Base-by-base conservation (phyloP, 1,284 basidiomycete genomes). In the Thelephora terrestris region DNA sequence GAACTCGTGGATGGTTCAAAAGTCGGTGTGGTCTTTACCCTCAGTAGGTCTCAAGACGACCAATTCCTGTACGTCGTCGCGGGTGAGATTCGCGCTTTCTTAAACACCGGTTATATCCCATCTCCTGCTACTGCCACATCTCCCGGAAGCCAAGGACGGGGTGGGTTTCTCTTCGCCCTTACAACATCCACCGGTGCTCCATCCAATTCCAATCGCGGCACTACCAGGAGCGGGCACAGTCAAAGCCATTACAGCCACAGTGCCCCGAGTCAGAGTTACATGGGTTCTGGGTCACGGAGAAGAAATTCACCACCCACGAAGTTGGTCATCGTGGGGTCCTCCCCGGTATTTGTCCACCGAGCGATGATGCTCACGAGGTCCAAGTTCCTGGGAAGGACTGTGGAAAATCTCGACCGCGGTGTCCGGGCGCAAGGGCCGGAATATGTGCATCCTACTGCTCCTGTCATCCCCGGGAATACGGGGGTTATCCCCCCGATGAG, bases 311-410 rank as follows among this genome's bases (percentile, higher is more conserved):
- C 29, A 10, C 39, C 39, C 6, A 61, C 49, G 47, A 69, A 73
- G 2, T 63, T 86, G 5, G 64, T 84, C 51, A 68, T 86, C 50
- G 73, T 72, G 48, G 74, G 74, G 16, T 76, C 79, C 9, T 70
- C 72, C 1, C 64, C 69, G 9, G 70, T 73, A 6, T 71, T 75
- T 47, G 70, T 85, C 18, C 72, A 79, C 48, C 75, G 81, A 21
- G 80, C 81, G 1, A 69, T 75, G n/a, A 68, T 82, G 14, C 73
- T 86, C 50, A 69, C 74, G 16, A 67, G 65, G 49, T 72, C 79
- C 32, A 85, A 85, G 60, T 80, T 87, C 57, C 64, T 81, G 20
- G 76, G 75, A 3, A 71, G 83, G 17, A 64, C 85, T 37, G 60
- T 64, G 34, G 58, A 42, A 12, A 21, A 23, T 18, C 6, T 12